Evolutionary conservation across 2,329 filamentous ascomycete genomes (phyloP), one percentile per base, ranked within the genome.

Genomic region (Nigrograna mackinnonii): DNA sequence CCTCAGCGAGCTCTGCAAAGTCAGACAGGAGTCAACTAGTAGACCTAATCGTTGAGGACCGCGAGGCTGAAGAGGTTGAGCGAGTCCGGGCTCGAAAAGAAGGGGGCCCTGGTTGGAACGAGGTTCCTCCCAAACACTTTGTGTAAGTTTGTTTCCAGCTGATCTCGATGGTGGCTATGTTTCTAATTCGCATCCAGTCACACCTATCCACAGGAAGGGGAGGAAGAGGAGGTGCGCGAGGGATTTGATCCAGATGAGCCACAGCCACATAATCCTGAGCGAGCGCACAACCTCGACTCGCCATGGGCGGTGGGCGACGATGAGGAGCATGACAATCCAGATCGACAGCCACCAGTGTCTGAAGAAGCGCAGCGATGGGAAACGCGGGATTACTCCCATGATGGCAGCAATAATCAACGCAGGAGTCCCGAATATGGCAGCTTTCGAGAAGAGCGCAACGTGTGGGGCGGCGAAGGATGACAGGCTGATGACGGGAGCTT

Each of bases 41-140:
- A 9, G 84, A 87, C 59, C 68, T 87, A 4, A 78, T 86, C 0
- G 80, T 87, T 6, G 83, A 86, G 67, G 82, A 87, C 57, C 75
- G 68, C 33, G 66, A 81, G 35, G 83, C 82, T 5, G 83, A 86
- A 58, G 76, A 82, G 41, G 71, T 79, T 35, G 82, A 86, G 46
- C 77, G 80, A 35, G 78, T 80, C n/a, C 75, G 82, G 38, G 78
- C 79, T 11, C 74, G 81, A 39, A 83, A 83, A 58, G 82, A 85
- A 64, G 79, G 80, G 36, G 79, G 82, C 19, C 75, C 82, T 19
- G 78, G 74, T 14, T 83, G 79, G 78, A 83, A 84, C 49, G 74
- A 77, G 37, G 72, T 71, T 7, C 74, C 80, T 47, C 68, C 75
- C 14, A 79, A 76, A 53, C 77, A 79, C 46, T 83, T 75, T 62